Evolutionary conservation across 306 rosid species (phyloP), one percentile per base, ranked within the genome.

Genomic region (Coriaria nepalensis): DNA sequence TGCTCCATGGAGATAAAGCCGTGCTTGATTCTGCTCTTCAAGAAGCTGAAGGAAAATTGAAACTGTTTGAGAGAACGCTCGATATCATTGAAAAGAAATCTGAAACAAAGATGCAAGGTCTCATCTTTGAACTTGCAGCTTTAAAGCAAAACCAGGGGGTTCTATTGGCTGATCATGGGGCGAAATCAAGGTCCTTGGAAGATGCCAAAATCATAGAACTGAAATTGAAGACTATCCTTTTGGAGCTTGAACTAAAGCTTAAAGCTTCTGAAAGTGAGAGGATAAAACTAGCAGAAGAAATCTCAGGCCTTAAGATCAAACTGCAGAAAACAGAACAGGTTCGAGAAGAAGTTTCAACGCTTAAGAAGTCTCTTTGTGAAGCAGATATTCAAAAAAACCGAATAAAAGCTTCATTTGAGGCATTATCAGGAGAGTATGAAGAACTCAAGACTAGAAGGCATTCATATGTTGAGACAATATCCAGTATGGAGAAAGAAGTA

Each of bases 391-490:
- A 78, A 63, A 78, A 60, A 10, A 70, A 70, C 62, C 65, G 66
- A 40, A 68, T 82, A 29, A 67, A 78, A 62, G 57, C 72, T 50
- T 75, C 82, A 20, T 52, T 75, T 57, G 13, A 11, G 37, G 42
- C 40, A 50, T 49, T 58, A 20, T 69, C 76, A 58, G 67, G 60
- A 59, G 70, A 66, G 15, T 65, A 67, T 59, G 82, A 81, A 56
- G 70, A 81, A 64, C 55, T 68, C 59, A 65, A 72, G 57, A 62
- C 66, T 33, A 72, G 72, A 53, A 75, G 67, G 59, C 55, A 36
- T 34, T 68, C 51, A 6, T 45, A 43, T 59, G 59, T 60, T 59
- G 54, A 46, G 53, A 67, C 51, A 64, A 47, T 72, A 47, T 72
- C 70, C 47, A 48, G 7, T 20, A 53, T 45, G 45, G 68, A 74